Percentiles rank a stretch among this genome's conserved stretches.
phyloP scores from a whole-genome alignment of 345 rosid genomes.

The Sisymbrium irio region DNA sequence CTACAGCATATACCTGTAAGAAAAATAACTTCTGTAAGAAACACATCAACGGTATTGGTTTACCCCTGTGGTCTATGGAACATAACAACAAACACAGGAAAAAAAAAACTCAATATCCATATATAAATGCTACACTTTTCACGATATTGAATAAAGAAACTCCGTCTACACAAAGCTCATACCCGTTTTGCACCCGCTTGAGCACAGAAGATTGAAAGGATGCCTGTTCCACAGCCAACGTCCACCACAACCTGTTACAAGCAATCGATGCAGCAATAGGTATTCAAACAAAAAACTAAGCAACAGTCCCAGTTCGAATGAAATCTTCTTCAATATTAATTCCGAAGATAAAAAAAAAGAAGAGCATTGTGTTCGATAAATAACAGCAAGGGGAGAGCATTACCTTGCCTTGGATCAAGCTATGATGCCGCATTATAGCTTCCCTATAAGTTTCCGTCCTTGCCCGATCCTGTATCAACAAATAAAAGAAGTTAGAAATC shows the following conservation, averaged over 20 bases:
- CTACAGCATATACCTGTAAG: constrained; percentile 92
- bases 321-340: not conserved
- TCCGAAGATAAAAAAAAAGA: not conserved
- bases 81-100: not conserved
- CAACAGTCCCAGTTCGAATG: not conserved
- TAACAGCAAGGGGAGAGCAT: constrained; percentile 24
- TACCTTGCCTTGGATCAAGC: constrained; percentile 89
- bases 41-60: not conserved
- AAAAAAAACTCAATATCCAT: not conserved
- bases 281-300: constrained; percentile 4
- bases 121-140: constrained; percentile 7
- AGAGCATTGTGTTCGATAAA: not conserved
- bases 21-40: constrained; percentile 15
- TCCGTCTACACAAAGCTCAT: constrained; percentile 13
- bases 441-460: constrained; percentile 79
- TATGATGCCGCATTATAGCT: constrained; percentile 85
- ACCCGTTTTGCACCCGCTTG: constrained; percentile 99
- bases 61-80: constrained; percentile 2
- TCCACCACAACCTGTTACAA: constrained; percentile 83
- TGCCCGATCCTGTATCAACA: constrained; percentile 58
- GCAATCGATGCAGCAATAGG: constrained; percentile 20
- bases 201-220: constrained; percentile 97
- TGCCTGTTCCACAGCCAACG: constrained; percentile 99
- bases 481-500: constrained; percentile 24
- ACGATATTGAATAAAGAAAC: not conserved